Base-by-base conservation (phyloP, 305 asterid genomes). In the Fraxinus velutina region DNA sequence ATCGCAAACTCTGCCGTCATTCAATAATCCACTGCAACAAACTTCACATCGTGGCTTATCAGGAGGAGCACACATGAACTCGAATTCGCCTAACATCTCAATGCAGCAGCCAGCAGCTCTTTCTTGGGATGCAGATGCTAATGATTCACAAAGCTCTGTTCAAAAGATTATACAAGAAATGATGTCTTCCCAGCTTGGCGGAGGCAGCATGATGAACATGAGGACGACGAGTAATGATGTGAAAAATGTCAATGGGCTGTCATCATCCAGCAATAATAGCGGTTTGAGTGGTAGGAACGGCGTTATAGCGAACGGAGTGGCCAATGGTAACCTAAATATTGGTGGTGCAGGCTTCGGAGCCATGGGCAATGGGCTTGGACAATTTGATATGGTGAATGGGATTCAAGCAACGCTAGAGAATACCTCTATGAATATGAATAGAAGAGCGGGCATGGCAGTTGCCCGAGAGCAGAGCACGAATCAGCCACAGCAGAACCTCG, bases 121-220 rank as follows among this genome's bases (percentile, higher is more conserved):
- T 71, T 90, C 95, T 52, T 86, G 90, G 39, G 94, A 91, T 9
- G 78, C 90, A 8, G 93, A 92, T 78, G 89, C 88, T 24, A 88
- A 81, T 19, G 97, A 93, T 29, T 86, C 95, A 8, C 98, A 91
- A 81, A 92, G 97, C 82, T 93, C 97, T 0, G 98, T 92, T 47
- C 98, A 93, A 88, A 92, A 92, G 87, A 21, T 60, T 21, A 60
- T 93, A 84, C 90, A 91, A 7, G 92, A 92, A 92, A 87, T 91
- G 93, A 84, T 89, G 91, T 85, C 97, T 21, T 88, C 95, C 1
- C 97, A 91, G 79, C 87, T 89, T 74, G 82, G 86, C 27, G 95
- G 90, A 34, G 87, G 87, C 34, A 85, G 92, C 78, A 86, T 87
- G 85, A 84, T 86, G 84, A 89, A 92, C 68, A 79, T 83, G 81